These are phyloP conservation scores for Austroboletus novae-zelandiae DNA, from an alignment of 1,284 basidiomycete genomes.

Conservation along the genomic window DNA sequence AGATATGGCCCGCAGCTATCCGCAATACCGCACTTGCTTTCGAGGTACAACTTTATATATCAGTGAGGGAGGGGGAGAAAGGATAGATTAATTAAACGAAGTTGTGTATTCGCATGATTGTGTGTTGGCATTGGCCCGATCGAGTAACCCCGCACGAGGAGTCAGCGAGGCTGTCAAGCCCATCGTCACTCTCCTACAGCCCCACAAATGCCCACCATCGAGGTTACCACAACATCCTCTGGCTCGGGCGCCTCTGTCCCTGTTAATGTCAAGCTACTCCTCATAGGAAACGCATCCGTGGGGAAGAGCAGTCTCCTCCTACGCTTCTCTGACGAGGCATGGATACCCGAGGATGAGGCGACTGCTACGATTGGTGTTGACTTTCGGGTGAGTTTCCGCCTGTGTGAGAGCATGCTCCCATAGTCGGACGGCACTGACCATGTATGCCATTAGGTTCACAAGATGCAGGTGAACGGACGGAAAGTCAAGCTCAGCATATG, in stretches of 20 bases:
- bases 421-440: slow-evolving; percentile 2
- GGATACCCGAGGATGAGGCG: slow-evolving; percentile 92
- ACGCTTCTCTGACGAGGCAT: slow-evolving; percentile 95
- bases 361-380: slow-evolving; percentile 93
- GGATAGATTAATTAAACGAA: neutral
- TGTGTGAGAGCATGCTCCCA: neutral
- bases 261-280: slow-evolving; percentile 60
- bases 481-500: slow-evolving; percentile 83
- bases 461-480: slow-evolving; percentile 78
- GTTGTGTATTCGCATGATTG: neutral
- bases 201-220: slow-evolving; percentile 17
- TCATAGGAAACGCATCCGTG: slow-evolving; percentile 88
- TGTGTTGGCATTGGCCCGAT: slow-evolving; percentile 12
- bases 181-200: neutral
- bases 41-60: slow-evolving; percentile 80
- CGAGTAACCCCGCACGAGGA: slow-evolving; percentile 15
- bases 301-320: slow-evolving; percentile 90
- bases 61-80: slow-evolving; percentile 37
- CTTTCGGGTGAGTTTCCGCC: slow-evolving; percentile 57
- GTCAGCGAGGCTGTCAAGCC: slow-evolving; percentile 20
- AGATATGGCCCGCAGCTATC: slow-evolving; percentile 77
- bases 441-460: slow-evolving; percentile 58
- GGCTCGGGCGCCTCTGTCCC: slow-evolving; percentile 12
- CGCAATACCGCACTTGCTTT: slow-evolving; percentile 91
- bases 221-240: slow-evolving; percentile 12